Evolutionary conservation across 2,329 filamentous ascomycete genomes (phyloP).

Genomic region (Ophiostoma perfectum): DNA sequence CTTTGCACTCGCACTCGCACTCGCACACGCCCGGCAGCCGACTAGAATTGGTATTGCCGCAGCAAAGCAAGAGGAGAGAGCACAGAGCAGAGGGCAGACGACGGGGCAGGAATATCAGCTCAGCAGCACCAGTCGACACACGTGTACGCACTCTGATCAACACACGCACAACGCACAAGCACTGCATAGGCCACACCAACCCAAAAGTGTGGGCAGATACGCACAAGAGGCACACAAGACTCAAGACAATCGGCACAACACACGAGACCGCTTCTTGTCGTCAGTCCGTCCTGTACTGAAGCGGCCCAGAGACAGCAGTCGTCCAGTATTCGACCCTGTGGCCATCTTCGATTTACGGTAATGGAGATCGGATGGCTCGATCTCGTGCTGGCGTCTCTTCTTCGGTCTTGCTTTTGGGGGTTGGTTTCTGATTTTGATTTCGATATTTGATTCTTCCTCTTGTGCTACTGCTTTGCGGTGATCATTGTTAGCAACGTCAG

Average conservation of each 20-base stretch:
- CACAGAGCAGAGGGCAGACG: not conserved
- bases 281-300: not conserved
- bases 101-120: not conserved
- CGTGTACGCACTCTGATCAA: not conserved
- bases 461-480: no score
- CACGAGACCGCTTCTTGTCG: not conserved
- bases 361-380: not conserved
- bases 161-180: not conserved
- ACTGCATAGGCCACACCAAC: constrained; percentile 10
- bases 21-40: not conserved
- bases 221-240: not conserved
- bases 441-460: no score
- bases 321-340: not conserved
- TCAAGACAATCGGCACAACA: not conserved
- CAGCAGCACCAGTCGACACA: not conserved
- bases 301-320: not conserved
- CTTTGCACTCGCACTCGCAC: not conserved
- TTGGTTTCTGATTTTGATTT: no score
- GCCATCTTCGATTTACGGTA: not conserved
- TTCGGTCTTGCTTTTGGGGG: not conserved
- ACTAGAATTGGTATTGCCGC: not conserved
- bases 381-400: not conserved
- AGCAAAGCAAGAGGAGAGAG: not conserved
- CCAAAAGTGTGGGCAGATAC: constrained; percentile 9
- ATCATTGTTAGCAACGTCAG: not conserved